These are phyloP conservation scores for Colletotrichum phormii DNA, from an alignment of 2,329 filamentous ascomycete species.

Conservation along the genomic window DNA sequence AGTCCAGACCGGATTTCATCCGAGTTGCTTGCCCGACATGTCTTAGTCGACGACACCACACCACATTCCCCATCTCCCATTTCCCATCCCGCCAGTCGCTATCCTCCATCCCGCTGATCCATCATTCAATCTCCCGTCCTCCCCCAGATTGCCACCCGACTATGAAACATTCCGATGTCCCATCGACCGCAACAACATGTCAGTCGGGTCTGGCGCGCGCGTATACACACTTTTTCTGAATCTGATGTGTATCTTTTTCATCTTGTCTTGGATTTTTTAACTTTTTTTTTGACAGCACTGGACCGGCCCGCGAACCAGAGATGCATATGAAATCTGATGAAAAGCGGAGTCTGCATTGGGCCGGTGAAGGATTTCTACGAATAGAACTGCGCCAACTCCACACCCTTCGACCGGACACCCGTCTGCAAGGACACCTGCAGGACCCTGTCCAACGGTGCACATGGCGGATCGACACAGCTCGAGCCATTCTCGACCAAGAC, in stretches of 20 bases:
- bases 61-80: conserved; percentile 3
- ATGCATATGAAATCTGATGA: conserved; percentile 32
- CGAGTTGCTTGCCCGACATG: not conserved
- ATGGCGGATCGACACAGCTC: conserved; percentile 9
- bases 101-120: not conserved
- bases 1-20: not conserved
- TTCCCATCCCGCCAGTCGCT: not conserved
- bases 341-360: conserved; percentile 17
- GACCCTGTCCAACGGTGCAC: conserved; percentile 29
- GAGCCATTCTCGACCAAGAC: not conserved
- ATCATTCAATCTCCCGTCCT: not conserved
- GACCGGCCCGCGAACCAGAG: conserved; percentile 33
- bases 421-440: conserved; percentile 27
- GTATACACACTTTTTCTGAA: not conserved
- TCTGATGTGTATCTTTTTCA: conserved; percentile 5
- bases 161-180: conserved; percentile 15
- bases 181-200: not conserved
- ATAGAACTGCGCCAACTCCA: conserved; percentile 23
- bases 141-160: conserved; percentile 16
- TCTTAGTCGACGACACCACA: not conserved
- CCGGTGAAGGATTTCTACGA: conserved; percentile 31
- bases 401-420: conserved; percentile 25
- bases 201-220: not conserved
- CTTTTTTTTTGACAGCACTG: conserved; percentile 30
- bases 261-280: conserved; percentile 28